Percentiles rank a stretch among this genome's conserved stretches.
phyloP scores from a whole-genome alignment of 768 basidiomycete genomes.

The Boletales sp. region DNA sequence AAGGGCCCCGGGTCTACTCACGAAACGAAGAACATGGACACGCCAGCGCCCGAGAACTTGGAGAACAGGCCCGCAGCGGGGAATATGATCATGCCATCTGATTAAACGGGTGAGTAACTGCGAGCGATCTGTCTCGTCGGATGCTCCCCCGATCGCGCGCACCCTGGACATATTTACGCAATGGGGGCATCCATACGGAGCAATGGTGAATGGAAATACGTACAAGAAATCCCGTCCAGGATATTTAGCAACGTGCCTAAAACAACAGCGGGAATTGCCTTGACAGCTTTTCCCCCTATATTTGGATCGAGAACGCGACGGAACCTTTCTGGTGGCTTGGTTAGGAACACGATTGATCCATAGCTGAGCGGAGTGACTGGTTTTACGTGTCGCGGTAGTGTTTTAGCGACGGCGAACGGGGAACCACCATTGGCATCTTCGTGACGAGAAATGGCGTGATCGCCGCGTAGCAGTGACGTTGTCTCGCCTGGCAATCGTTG shows the following conservation, averaged over 20 bases:
- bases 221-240: constrained; percentile 90
- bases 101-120: constrained; percentile 7
- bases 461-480: constrained; percentile 13
- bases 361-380: background rate
- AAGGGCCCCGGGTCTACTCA: constrained; percentile 34
- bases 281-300: constrained; percentile 22
- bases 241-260: constrained; percentile 85
- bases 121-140: background rate
- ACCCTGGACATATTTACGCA: constrained; percentile 5
- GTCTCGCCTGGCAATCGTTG: constrained; percentile 13
- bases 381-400: constrained; percentile 10
- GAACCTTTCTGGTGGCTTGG: constrained; percentile 7
- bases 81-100: constrained; percentile 96
- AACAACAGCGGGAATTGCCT: constrained; percentile 76
- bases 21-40: constrained; percentile 94
- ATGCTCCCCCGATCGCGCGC: background rate
- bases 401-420: background rate
- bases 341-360: constrained; percentile 8
- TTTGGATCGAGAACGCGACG: constrained; percentile 13
- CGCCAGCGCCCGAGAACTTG: constrained; percentile 81
- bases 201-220: constrained; percentile 27
- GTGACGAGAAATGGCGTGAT: constrained; percentile 6
- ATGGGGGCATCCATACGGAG: background rate
- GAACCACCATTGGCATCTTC: constrained; percentile 4
- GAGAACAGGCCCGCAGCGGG: constrained; percentile 79